Evolutionary conservation across 495 filamentous ascomycete genomes (phyloP).

Genomic region (Poronia punctata): DNA sequence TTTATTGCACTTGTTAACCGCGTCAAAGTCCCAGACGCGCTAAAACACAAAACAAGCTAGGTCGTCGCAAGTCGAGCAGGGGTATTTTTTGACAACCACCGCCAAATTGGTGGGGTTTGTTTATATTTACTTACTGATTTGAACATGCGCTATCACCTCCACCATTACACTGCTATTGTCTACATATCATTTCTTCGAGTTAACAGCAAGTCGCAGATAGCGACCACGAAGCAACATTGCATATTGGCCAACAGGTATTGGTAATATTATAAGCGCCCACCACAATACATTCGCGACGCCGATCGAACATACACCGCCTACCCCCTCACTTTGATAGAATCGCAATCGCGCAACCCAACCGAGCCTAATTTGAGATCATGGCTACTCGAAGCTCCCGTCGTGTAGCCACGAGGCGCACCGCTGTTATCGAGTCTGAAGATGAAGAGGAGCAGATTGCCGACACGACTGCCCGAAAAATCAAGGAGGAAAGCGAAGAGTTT

Average conservation of each 20-base stretch:
- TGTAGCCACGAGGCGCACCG: slow-evolving; percentile 59
- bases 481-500: slow-evolving; percentile 68
- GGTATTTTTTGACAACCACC: slow-evolving; percentile 1
- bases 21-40: too few relatives aligned
- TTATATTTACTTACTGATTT: slow-evolving; percentile 24
- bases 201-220: slow-evolving; percentile 1
- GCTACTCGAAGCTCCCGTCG: slow-evolving; percentile 70
- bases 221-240: background rate
- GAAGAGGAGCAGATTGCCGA: slow-evolving; percentile 59
- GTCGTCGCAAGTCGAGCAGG: slow-evolving; percentile 1
- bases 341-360: background rate
- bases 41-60: background rate
- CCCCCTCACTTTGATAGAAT: too few relatives aligned
- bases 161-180: background rate
- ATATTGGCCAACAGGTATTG: background rate
- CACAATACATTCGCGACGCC: too few relatives aligned
- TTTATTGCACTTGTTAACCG: too few relatives aligned
- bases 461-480: slow-evolving; percentile 45
- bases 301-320: background rate
- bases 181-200: too few relatives aligned
- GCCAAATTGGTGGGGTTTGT: slow-evolving; percentile 20
- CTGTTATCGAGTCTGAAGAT: slow-evolving; percentile 68
- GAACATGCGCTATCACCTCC: background rate
- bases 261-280: too few relatives aligned
- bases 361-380: slow-evolving; percentile 29